phyloP scores from a whole-genome alignment of 1,284 basidiomycete species.

The Apiotrichum domesticum region DNA sequence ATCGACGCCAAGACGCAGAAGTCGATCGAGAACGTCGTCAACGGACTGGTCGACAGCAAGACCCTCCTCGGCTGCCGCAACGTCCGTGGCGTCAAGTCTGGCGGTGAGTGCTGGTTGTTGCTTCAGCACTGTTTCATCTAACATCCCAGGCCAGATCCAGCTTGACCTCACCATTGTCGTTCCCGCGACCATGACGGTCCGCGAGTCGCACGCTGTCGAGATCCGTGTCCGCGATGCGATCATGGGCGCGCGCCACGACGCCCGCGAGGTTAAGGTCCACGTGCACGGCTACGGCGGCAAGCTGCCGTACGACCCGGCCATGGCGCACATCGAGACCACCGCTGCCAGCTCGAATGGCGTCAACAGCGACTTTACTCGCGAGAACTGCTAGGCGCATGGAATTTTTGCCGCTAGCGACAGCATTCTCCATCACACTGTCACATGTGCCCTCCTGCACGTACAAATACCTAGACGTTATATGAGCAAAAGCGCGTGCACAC shows the following conservation, averaged over 20 bases:
- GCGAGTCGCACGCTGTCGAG: conserved; percentile 58
- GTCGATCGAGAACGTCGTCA: conserved; percentile 54
- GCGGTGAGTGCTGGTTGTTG: conserved; percentile 42
- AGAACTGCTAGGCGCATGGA: conserved; percentile 2
- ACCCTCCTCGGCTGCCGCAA: conserved; percentile 57
- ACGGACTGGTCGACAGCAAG: conserved; percentile 52
- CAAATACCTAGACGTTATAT: too few species aligned
- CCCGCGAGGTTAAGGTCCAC: conserved; percentile 71
- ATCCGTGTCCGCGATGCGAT: conserved; percentile 58
- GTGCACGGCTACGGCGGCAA: conserved; percentile 50
- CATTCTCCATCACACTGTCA: too few species aligned
- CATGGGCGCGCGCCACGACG: conserved; percentile 60
- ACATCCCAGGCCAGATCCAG: conserved; percentile 37
- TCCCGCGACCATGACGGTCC: conserved; percentile 56
- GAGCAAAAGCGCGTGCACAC: too few species aligned
- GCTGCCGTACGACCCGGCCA: neutral
- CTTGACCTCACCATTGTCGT: conserved; percentile 58
- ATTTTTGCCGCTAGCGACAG: too few species aligned
- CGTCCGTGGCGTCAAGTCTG: conserved; percentile 69
- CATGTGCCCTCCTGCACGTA: too few species aligned
- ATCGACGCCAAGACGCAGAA: conserved; percentile 58
- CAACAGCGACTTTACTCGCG: conserved; percentile 15
- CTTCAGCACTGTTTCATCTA: neutral
- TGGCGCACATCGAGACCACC: neutral
- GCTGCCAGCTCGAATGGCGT: neutral